Evolutionary conservation across 2,329 filamentous ascomycete species (phyloP).

Genomic region (Aspergillus unguis): DNA sequence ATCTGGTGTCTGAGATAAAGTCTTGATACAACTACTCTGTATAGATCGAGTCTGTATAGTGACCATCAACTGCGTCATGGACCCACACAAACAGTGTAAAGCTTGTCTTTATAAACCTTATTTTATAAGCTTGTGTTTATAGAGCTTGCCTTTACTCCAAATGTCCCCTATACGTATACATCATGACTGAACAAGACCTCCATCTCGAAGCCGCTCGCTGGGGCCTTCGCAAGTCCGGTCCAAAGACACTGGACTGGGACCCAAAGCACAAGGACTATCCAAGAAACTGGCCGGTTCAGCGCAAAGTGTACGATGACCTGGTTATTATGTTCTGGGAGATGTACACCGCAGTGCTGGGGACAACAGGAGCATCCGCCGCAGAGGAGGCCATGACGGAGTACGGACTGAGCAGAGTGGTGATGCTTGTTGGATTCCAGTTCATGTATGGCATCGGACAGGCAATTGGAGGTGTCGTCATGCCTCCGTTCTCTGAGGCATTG

Average conservation of each 20-base stretch:
- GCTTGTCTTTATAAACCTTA: too few species aligned
- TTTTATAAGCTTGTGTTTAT: too few species aligned
- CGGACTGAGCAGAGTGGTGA: neutral
- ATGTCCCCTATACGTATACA: too few species aligned
- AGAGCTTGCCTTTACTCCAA: too few species aligned
- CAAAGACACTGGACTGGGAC: neutral
- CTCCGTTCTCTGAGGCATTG: constrained; percentile 6
- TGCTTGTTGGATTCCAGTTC: constrained; percentile 1
- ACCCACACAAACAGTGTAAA: too few species aligned
- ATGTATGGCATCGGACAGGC: constrained; percentile 3
- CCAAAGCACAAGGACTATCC: neutral
- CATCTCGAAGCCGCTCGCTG: neutral
- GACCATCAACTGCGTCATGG: too few species aligned
- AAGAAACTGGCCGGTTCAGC: constrained; percentile 1
- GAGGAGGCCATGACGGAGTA: constrained; percentile 5
- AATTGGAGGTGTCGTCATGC: constrained; percentile 2
- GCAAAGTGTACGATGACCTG: constrained; percentile 5
- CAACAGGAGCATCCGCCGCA: constrained; percentile 3
- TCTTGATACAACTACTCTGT: too few species aligned
- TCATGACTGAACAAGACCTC: neutral
- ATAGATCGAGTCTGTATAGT: too few species aligned
- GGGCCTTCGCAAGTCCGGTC: neutral
- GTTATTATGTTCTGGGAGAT: constrained; percentile 7
- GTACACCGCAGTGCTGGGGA: constrained; percentile 2
- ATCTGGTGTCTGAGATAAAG: too few species aligned